Evolutionary conservation across 805 yeast species (phyloP).

Genomic region (Hanseniaspora singularis): DNA sequence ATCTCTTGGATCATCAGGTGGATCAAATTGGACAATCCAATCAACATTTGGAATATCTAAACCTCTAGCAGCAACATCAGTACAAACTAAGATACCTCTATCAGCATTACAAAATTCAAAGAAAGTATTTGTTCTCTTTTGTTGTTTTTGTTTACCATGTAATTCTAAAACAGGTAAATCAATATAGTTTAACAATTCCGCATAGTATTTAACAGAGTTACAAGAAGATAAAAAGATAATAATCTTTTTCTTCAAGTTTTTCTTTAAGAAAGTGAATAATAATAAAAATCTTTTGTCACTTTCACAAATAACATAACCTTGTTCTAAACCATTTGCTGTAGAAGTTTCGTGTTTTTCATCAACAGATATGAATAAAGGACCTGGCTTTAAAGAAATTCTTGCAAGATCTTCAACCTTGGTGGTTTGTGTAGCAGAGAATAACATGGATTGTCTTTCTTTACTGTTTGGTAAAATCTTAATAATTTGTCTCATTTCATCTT

Average conservation of each 20-base stretch:
- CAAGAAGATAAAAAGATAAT: slow-evolving; percentile 94
- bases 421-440: slow-evolving; percentile 98
- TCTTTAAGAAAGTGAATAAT: slow-evolving; percentile 82
- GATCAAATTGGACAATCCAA: slow-evolving; percentile 98
- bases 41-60: slow-evolving; percentile 97
- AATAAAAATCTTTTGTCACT: slow-evolving; percentile 86
- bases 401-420: slow-evolving; percentile 98
- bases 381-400: slow-evolving; percentile 84
- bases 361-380: slow-evolving; percentile 88
- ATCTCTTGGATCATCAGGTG: slow-evolving; percentile 99
- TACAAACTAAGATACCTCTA: slow-evolving; percentile 83
- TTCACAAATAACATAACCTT: slow-evolving; percentile 96
- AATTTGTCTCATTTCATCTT: slow-evolving; percentile 97
- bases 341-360: slow-evolving; percentile 72
- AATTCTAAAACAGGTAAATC: slow-evolving; percentile 92
- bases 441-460: slow-evolving; percentile 89
- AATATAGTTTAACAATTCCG: slow-evolving; percentile 87
- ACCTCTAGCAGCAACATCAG: slow-evolving; percentile 99
- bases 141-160: slow-evolving; percentile 98
- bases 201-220: slow-evolving; percentile 91
- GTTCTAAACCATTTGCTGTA: slow-evolving; percentile 94
- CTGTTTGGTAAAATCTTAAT: slow-evolving; percentile 75
- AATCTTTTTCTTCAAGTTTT: slow-evolving; percentile 81
- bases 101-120: slow-evolving; percentile 97
- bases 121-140: slow-evolving; percentile 94